These are phyloP conservation scores for Carex sylvatica DNA, from an alignment of 202 grass and related monocot genomes.

Conservation along the genomic window DNA sequence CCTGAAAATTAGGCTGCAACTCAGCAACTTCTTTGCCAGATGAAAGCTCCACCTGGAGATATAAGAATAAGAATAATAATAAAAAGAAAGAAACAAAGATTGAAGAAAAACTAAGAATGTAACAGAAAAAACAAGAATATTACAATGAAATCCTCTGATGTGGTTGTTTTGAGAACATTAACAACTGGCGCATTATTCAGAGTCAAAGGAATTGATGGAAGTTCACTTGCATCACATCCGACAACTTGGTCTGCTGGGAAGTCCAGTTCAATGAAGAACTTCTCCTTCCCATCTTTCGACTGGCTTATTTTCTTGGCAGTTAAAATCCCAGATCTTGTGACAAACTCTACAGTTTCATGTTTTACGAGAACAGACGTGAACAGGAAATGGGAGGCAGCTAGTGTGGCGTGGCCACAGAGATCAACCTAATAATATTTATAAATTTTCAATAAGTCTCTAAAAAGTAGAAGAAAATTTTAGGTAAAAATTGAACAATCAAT, in stretches of 20 bases:
- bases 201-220: constrained; percentile 41
- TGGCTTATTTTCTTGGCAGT: constrained; percentile 43
- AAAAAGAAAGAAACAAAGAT: not conserved
- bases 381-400: constrained; percentile 57
- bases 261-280: constrained; percentile 49
- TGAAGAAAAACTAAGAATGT: not conserved
- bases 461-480: not conserved
- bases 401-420: constrained; percentile 55
- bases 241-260: constrained; percentile 39
- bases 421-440: constrained; percentile 31
- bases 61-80: constrained; percentile 5
- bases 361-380: constrained; percentile 33
- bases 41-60: constrained; percentile 71
- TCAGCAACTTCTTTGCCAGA: constrained; percentile 74
- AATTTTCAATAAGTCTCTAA: not conserved
- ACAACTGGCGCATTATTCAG: constrained; percentile 38
- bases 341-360: constrained; percentile 28
- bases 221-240: constrained; percentile 29
- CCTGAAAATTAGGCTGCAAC: constrained; percentile 56
- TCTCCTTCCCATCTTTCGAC: not conserved
- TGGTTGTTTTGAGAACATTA: constrained; percentile 35
- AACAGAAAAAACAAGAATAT: constrained; percentile 1
- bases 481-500: not conserved
- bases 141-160: constrained; percentile 46
- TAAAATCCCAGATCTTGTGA: constrained; percentile 51